These are phyloP conservation scores for Parastagonospora avenae DNA, from an alignment of 2,329 filamentous ascomycete genomes.

Conservation along the genomic window DNA sequence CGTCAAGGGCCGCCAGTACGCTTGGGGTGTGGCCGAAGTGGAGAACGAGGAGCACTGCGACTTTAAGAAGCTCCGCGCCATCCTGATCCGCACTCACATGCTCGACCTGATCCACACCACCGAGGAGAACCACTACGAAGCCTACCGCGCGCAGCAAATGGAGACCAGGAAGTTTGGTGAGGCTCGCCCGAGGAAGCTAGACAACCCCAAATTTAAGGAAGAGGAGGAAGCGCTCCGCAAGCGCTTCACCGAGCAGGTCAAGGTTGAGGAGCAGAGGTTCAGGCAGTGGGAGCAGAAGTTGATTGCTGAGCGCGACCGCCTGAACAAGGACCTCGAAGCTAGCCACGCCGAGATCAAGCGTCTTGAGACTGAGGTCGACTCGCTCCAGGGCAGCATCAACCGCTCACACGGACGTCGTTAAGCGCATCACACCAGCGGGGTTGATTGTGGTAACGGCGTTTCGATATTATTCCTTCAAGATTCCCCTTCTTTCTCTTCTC, in stretches of 20 bases:
- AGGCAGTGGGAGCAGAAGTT: constrained; percentile 99
- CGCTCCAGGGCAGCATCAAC: constrained; percentile 86
- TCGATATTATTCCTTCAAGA: constrained; percentile 44
- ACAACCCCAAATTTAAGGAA: constrained; percentile 99
- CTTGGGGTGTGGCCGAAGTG: constrained; percentile 98
- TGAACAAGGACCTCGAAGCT: constrained; percentile 99
- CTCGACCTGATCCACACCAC: constrained; percentile 99
- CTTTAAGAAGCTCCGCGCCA: constrained; percentile 99
- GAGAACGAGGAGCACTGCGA: constrained; percentile 99
- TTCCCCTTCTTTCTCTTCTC: constrained; percentile 47
- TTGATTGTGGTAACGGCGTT: constrained; percentile 22
- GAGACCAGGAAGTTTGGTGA: constrained; percentile 99
- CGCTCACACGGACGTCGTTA: constrained; percentile 94
- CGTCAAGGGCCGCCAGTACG: constrained; percentile 98
- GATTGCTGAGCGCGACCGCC: constrained; percentile 94
- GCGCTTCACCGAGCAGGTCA: constrained; percentile 99
- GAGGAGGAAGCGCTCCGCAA: constrained; percentile 98
- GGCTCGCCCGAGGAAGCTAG: constrained; percentile 93
- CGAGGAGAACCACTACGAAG: constrained; percentile 98
- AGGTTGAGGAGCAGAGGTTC: constrained; percentile 99
- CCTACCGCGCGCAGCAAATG: constrained; percentile 99
- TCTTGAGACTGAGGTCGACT: constrained; percentile 89
- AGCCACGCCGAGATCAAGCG: constrained; percentile 92
- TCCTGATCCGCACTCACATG: constrained; percentile 99
- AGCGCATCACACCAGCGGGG: constrained; percentile 18